A percentile compares a stretch with the other conserved stretches of the same genome.
phyloP scores from a whole-genome alignment of 345 rosid species.

The Erodium maritimum region DNA sequence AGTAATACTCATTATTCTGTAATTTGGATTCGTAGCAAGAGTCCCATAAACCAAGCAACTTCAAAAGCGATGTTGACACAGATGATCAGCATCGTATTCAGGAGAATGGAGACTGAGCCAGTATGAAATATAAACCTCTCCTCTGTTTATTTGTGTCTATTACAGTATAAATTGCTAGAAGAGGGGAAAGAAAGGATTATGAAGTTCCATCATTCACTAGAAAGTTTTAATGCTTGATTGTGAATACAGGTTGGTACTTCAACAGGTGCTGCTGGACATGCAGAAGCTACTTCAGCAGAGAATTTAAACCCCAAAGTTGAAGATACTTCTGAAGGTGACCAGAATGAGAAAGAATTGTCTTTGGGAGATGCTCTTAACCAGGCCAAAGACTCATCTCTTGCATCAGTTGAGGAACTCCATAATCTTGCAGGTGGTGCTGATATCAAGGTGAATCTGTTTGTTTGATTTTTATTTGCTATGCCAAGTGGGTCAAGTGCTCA shows the following conservation, averaged over 20 bases:
- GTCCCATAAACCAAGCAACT: constrained; percentile 93
- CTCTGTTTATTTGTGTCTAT: constrained; percentile 7
- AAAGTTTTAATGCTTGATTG: constrained; percentile 19
- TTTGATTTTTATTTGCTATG: not conserved
- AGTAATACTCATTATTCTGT: constrained; percentile 17
- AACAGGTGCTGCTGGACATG: constrained; percentile 32
- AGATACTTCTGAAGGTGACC: constrained; percentile 39
- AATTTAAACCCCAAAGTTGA: constrained; percentile 32
- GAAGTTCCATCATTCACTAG: constrained; percentile 8
- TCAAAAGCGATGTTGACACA: constrained; percentile 99
- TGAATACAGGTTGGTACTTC: constrained; percentile 47
- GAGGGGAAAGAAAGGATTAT: constrained; percentile 5
- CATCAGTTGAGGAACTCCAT: constrained; percentile 94
- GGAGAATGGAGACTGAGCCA: constrained; percentile 93
- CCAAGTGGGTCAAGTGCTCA: not conserved
- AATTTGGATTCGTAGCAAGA: constrained; percentile 65
- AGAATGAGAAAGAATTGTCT: constrained; percentile 58
- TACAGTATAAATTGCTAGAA: not conserved
- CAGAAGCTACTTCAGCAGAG: constrained; percentile 40
- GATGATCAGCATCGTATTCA: constrained; percentile 85
- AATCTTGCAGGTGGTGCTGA: constrained; percentile 96
- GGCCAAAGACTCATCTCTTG: constrained; percentile 60
- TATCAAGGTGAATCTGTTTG: constrained; percentile 52
- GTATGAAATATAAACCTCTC: constrained; percentile 27
- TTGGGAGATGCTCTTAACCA: constrained; percentile 74